Percentiles rank a stretch among this genome's conserved stretches.
Evolutionary conservation across 164 flowering plant species (phyloP).

Genomic region (Euptelea pleiosperma): DNA sequence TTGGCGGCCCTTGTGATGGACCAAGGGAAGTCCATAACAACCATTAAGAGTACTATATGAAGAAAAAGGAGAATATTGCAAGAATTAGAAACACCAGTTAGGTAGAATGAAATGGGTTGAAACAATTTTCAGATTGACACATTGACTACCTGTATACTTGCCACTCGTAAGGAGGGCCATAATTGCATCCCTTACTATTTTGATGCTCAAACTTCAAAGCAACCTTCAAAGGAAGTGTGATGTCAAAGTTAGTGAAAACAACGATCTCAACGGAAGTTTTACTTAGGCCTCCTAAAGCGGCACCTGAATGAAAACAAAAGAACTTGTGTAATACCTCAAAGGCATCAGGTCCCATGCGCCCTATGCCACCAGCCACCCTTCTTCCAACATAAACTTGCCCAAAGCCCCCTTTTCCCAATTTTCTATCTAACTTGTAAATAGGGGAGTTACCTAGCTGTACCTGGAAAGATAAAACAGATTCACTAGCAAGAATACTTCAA

Average conservation of each 20-base stretch:
- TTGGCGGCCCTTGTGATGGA: constrained; percentile 53
- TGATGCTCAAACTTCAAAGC: constrained; percentile 57
- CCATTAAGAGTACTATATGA: constrained; percentile 43
- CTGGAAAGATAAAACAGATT: constrained; percentile 20
- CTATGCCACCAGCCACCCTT: constrained; percentile 39
- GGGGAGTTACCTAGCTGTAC: constrained; percentile 54
- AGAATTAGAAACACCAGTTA: constrained; percentile 1
- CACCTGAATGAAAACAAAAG: neutral
- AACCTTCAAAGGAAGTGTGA: constrained; percentile 29
- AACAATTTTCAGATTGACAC: too few relatives aligned
- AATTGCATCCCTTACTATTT: constrained; percentile 51
- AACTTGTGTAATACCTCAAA: constrained; percentile 30
- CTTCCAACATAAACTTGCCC: constrained; percentile 62
- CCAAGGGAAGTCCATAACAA: constrained; percentile 51
- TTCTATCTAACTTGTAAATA: constrained; percentile 42
- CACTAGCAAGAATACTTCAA: neutral
- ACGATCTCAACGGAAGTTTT: neutral
- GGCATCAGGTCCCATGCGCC: constrained; percentile 41
- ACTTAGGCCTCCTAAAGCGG: neutral
- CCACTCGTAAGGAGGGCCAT: constrained; percentile 63
- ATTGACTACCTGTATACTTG: constrained; percentile 66
- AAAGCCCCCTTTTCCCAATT: constrained; percentile 65
- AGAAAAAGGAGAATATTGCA: neutral
- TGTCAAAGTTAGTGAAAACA: neutral
- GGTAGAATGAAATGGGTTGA: neutral